Evolutionary conservation across 495 filamentous ascomycete species (phyloP).

Genomic region (Acidomyces sp.): DNA sequence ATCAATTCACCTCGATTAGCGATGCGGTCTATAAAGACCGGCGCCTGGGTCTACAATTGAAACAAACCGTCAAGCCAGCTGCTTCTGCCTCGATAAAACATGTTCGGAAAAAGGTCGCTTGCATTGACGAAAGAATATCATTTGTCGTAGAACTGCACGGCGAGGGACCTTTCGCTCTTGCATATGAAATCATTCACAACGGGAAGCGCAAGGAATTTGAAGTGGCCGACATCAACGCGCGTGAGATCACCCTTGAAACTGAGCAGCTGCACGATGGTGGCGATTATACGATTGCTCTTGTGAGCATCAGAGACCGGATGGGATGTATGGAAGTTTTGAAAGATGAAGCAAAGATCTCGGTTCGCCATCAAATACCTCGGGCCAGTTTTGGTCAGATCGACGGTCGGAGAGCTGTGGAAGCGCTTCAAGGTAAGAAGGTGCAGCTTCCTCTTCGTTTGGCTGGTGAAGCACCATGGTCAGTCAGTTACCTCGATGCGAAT

Average conservation of each 20-base stretch:
- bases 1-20: slow-evolving; percentile 65
- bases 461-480: slow-evolving; percentile 68
- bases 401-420: slow-evolving; percentile 53
- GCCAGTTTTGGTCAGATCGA: slow-evolving; percentile 74
- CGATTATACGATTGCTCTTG: slow-evolving; percentile 72
- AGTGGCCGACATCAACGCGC: slow-evolving; percentile 46
- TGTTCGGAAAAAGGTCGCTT: slow-evolving; percentile 46
- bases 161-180: slow-evolving; percentile 72
- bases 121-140: slow-evolving; percentile 66
- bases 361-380: slow-evolving; percentile 73
- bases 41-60: slow-evolving; percentile 46
- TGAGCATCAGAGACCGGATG: slow-evolving; percentile 70
- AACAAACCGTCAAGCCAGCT: slow-evolving; percentile 85
- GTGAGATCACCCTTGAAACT: slow-evolving; percentile 56
- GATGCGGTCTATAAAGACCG: slow-evolving; percentile 66
- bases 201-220: slow-evolving; percentile 63
- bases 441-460: slow-evolving; percentile 72
- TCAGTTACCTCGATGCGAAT: slow-evolving; percentile 57
- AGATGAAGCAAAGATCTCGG: slow-evolving; percentile 67
- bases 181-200: slow-evolving; percentile 87
- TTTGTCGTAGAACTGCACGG: slow-evolving; percentile 63
- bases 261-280: slow-evolving; percentile 61
- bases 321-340: slow-evolving; percentile 74
- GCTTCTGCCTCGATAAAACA: slow-evolving; percentile 61
- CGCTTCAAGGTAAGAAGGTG: slow-evolving; percentile 60